These are phyloP conservation scores for Euphorbia tirucalli DNA, from an alignment of 345 rosid species.

Conservation along the genomic window DNA sequence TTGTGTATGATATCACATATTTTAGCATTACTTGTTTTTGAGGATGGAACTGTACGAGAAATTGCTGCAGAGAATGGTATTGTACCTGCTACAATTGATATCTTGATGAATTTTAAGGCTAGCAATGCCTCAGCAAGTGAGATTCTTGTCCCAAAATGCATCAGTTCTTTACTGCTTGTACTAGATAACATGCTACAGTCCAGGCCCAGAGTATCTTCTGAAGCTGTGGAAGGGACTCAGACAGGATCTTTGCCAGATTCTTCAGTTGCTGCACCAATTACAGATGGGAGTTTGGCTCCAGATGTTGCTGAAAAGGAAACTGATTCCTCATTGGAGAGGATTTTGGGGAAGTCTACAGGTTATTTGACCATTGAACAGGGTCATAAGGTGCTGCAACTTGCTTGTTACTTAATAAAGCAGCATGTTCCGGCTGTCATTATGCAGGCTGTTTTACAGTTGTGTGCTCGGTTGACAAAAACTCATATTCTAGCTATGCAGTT, in stretches of 20 bases:
- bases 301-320: slow-evolving; percentile 54
- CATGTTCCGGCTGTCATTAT: slow-evolving; percentile 82
- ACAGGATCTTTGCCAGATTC: slow-evolving; percentile 48
- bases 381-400: slow-evolving; percentile 57
- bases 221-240: slow-evolving; percentile 44
- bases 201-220: slow-evolving; percentile 53
- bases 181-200: slow-evolving; percentile 81
- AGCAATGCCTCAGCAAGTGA: slow-evolving; percentile 49
- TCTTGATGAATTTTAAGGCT: slow-evolving; percentile 60
- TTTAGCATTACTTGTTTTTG: slow-evolving; percentile 74
- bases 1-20: slow-evolving; percentile 83
- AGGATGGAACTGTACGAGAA: slow-evolving; percentile 74
- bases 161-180: slow-evolving; percentile 79
- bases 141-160: slow-evolving; percentile 68
- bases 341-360: slow-evolving; percentile 81
- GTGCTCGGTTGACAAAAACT: slow-evolving; percentile 89
- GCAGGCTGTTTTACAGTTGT: slow-evolving; percentile 96
- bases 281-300: slow-evolving; percentile 38
- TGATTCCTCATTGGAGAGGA: slow-evolving; percentile 44
- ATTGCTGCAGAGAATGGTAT: slow-evolving; percentile 78
- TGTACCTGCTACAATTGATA: slow-evolving; percentile 55
- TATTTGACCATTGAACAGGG: slow-evolving; percentile 73
- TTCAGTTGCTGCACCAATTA: slow-evolving; percentile 31
- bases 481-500: slow-evolving; percentile 74
- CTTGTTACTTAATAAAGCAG: slow-evolving; percentile 72